phyloP scores from a whole-genome alignment of 192 early-diverging fungal species.

The Kickxella alabastrina region DNA sequence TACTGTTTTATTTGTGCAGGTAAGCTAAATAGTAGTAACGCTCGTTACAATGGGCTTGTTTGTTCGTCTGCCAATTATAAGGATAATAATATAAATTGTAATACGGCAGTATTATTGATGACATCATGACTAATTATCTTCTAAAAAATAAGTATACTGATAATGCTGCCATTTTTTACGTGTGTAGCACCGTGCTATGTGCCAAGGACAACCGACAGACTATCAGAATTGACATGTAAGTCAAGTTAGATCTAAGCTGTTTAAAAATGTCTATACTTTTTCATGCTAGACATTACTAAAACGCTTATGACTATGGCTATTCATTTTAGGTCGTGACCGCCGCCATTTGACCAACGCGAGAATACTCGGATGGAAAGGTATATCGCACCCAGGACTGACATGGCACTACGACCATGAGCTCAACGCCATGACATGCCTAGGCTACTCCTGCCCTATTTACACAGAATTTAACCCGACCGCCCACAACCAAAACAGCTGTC shows the following conservation, averaged over 20 bases:
- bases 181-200: slow-evolving; percentile 41
- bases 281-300: no score
- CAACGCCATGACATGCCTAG: slow-evolving; percentile 42
- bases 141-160: slow-evolving; percentile 47
- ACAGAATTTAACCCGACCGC: slow-evolving; percentile 14
- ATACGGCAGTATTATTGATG: no score
- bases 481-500: slow-evolving; percentile 17
- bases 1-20: slow-evolving; percentile 49
- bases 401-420: slow-evolving; percentile 35
- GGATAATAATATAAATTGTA: no score
- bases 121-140: background rate
- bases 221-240: slow-evolving; percentile 33
- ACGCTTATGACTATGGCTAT: background rate
- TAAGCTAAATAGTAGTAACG: slow-evolving; percentile 12
- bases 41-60: no score
- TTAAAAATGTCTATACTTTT: no score
- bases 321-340: slow-evolving; percentile 30
- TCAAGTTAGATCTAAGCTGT: background rate
- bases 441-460: slow-evolving; percentile 34
- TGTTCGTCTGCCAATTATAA: no score
- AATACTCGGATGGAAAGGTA: slow-evolving; percentile 33
- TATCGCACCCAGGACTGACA: slow-evolving; percentile 44
- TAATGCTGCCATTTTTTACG: slow-evolving; percentile 21
- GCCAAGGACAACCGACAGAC: slow-evolving; percentile 13
- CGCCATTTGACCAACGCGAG: slow-evolving; percentile 32